phyloP scores from a whole-genome alignment of 805 yeast genomes.

The Kazachstania bromeliacearum region DNA sequence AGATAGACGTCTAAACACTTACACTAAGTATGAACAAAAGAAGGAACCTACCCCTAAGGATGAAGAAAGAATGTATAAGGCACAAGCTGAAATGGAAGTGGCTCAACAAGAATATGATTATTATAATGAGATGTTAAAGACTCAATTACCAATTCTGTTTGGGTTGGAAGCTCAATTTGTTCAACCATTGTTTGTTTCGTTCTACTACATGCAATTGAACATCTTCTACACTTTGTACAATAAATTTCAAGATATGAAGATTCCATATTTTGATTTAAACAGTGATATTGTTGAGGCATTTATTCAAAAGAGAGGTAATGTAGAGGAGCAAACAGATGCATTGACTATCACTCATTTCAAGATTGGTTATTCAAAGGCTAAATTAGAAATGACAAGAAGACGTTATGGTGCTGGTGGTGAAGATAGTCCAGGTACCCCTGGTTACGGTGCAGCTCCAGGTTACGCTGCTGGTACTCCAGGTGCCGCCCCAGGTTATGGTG shows the following conservation, averaged over 20 bases:
- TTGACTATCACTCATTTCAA: conserved; percentile 87
- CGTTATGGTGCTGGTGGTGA: conserved; percentile 44
- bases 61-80: conserved; percentile 81
- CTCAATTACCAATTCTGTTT: conserved; percentile 81
- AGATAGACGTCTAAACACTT: conserved; percentile 68
- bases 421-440: conserved; percentile 13
- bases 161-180: conserved; percentile 85
- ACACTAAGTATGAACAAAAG: conserved; percentile 68
- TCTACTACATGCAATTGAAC: conserved; percentile 96
- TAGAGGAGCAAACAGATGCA: conserved; percentile 82
- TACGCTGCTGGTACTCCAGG: conserved; percentile 23
- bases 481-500: conserved; percentile 7
- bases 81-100: conserved; percentile 79
- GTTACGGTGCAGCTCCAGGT: conserved; percentile 1
- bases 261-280: conserved; percentile 85
- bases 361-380: conserved; percentile 76
- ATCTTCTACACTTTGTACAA: conserved; percentile 87
- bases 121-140: conserved; percentile 88
- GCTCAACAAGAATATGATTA: conserved; percentile 95
- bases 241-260: conserved; percentile 91
- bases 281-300: conserved; percentile 80
- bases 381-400: conserved; percentile 73
- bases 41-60: conserved; percentile 79
- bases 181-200: conserved; percentile 84
- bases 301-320: conserved; percentile 72